phyloP scores from a whole-genome alignment of 1,284 basidiomycete species.

The Farysia itapuensis region DNA sequence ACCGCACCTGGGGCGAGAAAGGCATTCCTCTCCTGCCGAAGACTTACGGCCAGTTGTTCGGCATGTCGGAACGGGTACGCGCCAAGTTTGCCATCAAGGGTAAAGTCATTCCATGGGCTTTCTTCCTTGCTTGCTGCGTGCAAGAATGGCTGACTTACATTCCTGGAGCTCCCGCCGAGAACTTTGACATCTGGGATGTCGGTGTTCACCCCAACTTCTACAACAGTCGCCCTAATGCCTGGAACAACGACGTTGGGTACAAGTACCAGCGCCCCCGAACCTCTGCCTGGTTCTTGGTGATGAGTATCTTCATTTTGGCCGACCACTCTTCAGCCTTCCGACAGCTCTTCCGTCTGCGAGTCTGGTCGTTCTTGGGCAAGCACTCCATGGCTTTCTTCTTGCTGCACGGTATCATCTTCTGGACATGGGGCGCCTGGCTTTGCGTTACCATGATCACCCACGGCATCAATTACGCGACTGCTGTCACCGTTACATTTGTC shows the following conservation, averaged over 20 bases:
- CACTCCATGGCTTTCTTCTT: constrained; percentile 48
- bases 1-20: constrained; percentile 37
- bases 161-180: constrained; percentile 13
- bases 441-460: constrained; percentile 30
- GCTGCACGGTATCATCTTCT: constrained; percentile 50
- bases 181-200: constrained; percentile 32
- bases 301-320: constrained; percentile 45
- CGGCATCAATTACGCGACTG: constrained; percentile 37
- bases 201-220: constrained; percentile 48
- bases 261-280: constrained; percentile 31
- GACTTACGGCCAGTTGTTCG: constrained; percentile 11
- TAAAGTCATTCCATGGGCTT: constrained; percentile 39
- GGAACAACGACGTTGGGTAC: constrained; percentile 18
- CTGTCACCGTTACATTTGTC: constrained; percentile 41
- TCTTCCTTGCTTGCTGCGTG: constrained; percentile 42
- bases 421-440: constrained; percentile 48
- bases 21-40: constrained; percentile 32
- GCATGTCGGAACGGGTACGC: constrained; percentile 22
- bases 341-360: constrained; percentile 37
- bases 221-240: constrained; percentile 25
- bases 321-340: constrained; percentile 41
- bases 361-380: constrained; percentile 46
- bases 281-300: constrained; percentile 34
- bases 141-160: constrained; percentile 35
- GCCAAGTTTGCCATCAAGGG: constrained; percentile 36